A percentile compares a stretch with the other conserved stretches of the same genome.
Evolutionary conservation across 768 basidiomycete species (phyloP).

Genomic region (Naematelia encephala): DNA sequence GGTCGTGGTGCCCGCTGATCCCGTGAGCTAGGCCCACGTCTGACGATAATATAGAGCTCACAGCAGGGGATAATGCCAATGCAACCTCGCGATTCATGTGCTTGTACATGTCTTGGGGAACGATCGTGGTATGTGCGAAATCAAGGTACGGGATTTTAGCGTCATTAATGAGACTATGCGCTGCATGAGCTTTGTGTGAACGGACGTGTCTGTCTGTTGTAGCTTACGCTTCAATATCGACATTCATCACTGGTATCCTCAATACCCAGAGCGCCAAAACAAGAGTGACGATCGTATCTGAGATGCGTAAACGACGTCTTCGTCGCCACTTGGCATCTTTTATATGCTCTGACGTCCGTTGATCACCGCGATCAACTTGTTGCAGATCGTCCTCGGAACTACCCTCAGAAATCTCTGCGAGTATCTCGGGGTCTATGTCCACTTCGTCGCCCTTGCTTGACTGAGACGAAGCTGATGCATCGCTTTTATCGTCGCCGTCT

Average conservation of each 20-base stretch:
- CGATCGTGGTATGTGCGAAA: slow-evolving; percentile 55
- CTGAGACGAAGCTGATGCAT: neutral
- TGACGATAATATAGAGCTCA: slow-evolving; percentile 51
- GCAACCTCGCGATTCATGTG: slow-evolving; percentile 72
- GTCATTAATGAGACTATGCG: slow-evolving; percentile 64
- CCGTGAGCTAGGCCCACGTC: neutral
- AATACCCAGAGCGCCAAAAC: slow-evolving; percentile 74
- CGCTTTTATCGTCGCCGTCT: slow-evolving; percentile 10
- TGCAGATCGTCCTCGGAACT: neutral
- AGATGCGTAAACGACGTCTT: slow-evolving; percentile 48
- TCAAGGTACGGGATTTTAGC: slow-evolving; percentile 80
- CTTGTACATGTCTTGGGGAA: slow-evolving; percentile 62
- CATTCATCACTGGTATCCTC: slow-evolving; percentile 69
- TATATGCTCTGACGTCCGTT: neutral
- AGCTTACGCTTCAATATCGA: slow-evolving; percentile 69
- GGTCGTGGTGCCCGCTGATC: slow-evolving; percentile 66
- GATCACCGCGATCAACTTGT: slow-evolving; percentile 6
- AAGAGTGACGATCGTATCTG: slow-evolving; percentile 64
- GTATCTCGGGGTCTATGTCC: slow-evolving; percentile 28
- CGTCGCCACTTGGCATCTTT: slow-evolving; percentile 7
- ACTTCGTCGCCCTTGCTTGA: slow-evolving; percentile 1
- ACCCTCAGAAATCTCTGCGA: slow-evolving; percentile 17
- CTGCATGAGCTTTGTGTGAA: slow-evolving; percentile 11
- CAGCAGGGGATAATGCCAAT: slow-evolving; percentile 67
- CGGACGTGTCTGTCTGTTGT: no score